Conservation (phyloP, 208 protist species). For the Entamoeba invadens region DNA sequence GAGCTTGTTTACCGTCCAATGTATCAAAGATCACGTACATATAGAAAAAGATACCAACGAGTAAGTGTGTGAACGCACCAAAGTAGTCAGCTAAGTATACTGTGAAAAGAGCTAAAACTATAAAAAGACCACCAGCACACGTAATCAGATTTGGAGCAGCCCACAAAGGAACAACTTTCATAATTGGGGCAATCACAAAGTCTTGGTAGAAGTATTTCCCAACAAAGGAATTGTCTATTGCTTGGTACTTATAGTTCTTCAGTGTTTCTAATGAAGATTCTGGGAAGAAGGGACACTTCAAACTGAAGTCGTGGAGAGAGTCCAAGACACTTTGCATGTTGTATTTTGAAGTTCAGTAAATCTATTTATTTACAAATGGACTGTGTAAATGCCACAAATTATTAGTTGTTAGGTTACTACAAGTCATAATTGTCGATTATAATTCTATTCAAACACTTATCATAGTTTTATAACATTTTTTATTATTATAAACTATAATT, state of each 20-base stretch:
- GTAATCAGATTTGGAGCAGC: slow-evolving; percentile 10
- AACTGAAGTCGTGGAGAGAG: background rate
- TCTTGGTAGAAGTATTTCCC: background rate
- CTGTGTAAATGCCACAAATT: no score
- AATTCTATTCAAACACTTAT: no score
- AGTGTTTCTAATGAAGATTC: background rate
- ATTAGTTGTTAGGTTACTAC: no score
- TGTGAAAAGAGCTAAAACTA: background rate
- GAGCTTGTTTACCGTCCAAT: background rate
- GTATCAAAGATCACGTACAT: background rate
- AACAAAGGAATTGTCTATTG: background rate
- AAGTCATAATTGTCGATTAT: no score
- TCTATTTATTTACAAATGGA: no score
- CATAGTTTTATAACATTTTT: no score
- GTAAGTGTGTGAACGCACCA: background rate
- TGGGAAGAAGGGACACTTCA: background rate
- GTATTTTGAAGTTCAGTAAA: no score
- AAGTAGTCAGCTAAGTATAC: background rate
- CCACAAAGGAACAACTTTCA: background rate
- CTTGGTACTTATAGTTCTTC: background rate
- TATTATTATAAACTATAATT: no score
- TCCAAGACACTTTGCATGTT: background rate
- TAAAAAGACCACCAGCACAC: background rate
- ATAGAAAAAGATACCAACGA: background rate
- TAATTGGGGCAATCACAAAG: background rate